Percentiles rank a stretch among this genome's conserved stretches.
Evolutionary conservation across 768 basidiomycete species (phyloP).

Genomic region (Gymnopilus dilepis): DNA sequence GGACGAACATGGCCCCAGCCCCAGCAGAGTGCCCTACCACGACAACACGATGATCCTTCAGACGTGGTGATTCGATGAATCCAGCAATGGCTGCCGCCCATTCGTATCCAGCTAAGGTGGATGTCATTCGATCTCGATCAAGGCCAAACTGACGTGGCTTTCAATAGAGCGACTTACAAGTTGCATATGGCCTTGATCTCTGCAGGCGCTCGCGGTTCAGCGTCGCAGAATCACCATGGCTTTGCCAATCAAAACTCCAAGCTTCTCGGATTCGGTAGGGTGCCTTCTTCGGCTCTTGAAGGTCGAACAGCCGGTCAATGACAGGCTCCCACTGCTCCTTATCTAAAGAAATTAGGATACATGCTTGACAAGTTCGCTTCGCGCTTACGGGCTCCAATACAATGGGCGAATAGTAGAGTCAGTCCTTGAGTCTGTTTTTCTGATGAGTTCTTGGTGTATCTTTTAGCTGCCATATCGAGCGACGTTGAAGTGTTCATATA

Average conservation of each 20-base stretch:
- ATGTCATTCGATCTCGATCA: not conserved
- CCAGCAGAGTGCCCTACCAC: constrained; percentile 51
- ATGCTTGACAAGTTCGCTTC: not conserved
- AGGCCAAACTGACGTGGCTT: not conserved
- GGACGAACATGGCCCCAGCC: constrained; percentile 41
- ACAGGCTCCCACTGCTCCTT: constrained; percentile 63
- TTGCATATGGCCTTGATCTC: constrained; percentile 33
- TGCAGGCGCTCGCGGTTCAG: constrained; percentile 42
- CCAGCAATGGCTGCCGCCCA: constrained; percentile 41
- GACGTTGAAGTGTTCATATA: not conserved
- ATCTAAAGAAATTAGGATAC: constrained; percentile 39
- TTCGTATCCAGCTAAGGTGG: constrained; percentile 39
- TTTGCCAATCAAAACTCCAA: constrained; percentile 58
- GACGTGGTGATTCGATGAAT: constrained; percentile 38
- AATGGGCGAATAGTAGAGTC: constrained; percentile 53
- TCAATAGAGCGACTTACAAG: constrained; percentile 34
- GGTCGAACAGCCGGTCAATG: constrained; percentile 42
- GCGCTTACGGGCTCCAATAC: constrained; percentile 51
- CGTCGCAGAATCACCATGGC: constrained; percentile 53
- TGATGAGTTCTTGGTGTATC: constrained; percentile 39
- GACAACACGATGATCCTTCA: constrained; percentile 42
- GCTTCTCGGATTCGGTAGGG: constrained; percentile 43
- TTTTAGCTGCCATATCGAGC: constrained; percentile 50
- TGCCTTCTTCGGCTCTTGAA: constrained; percentile 28
- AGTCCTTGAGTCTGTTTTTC: constrained; percentile 37